Percentiles rank a stretch among this genome's conserved stretches.
Evolutionary conservation across 2,329 filamentous ascomycete species (phyloP).

Genomic region (Drechslerella dactyloides): DNA sequence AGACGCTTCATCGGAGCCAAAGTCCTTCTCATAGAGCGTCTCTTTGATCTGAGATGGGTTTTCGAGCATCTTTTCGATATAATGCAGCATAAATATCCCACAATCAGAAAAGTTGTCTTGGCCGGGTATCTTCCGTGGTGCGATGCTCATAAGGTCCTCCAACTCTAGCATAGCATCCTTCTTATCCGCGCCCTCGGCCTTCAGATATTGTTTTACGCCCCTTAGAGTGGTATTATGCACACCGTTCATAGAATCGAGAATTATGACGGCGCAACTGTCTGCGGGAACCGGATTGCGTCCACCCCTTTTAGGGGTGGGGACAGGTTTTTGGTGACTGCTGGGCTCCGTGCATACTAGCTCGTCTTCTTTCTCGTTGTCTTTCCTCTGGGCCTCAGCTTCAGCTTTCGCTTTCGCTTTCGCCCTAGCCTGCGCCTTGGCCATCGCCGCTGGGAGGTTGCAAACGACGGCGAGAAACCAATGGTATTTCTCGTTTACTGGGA

Average conservation of each 20-base stretch:
- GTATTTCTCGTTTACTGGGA: conserved; percentile 82
- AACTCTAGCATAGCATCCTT: conserved; percentile 56
- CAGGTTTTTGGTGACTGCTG: not conserved
- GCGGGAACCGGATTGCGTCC: conserved; percentile 10
- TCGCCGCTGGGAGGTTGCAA: conserved; percentile 78
- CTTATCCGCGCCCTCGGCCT: conserved; percentile 22
- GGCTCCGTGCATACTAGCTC: conserved; percentile 23
- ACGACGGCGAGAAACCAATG: conserved; percentile 98
- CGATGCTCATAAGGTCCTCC: conserved; percentile 44
- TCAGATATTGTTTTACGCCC: conserved; percentile 25
- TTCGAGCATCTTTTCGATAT: conserved; percentile 79
- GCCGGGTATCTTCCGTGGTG: conserved; percentile 65
- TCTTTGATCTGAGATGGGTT: conserved; percentile 62
- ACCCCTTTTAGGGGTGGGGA: conserved; percentile 12
- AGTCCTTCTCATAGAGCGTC: conserved; percentile 21
- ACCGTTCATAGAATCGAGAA: conserved; percentile 42
- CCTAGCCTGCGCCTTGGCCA: conserved; percentile 20
- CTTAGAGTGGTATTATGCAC: conserved; percentile 18
- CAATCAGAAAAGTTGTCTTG: conserved; percentile 90
- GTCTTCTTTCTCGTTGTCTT: conserved; percentile 7
- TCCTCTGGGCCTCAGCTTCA: too few species aligned
- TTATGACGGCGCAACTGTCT: conserved; percentile 23
- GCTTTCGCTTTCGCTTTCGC: too few species aligned
- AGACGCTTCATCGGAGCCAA: conserved; percentile 35
- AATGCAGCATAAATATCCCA: conserved; percentile 83